Conservation (phyloP, 257 asterid genomes). For the Capsicum rhomboideum region DNA sequence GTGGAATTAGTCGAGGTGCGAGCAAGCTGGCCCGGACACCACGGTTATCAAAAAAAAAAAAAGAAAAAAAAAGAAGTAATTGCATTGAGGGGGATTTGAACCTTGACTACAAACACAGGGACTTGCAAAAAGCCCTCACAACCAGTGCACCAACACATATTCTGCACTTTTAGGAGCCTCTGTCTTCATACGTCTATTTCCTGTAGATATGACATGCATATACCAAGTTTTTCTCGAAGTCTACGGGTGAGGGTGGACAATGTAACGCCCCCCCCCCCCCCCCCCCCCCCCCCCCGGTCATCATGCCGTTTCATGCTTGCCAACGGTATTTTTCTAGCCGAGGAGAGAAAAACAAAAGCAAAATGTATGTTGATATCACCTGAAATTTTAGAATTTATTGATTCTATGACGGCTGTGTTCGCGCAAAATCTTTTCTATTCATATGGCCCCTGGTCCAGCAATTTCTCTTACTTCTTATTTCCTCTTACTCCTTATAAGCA, state of each 20-base stretch:
- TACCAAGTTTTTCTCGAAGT: not conserved
- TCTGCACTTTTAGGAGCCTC: not conserved
- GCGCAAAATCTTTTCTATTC: not conserved
- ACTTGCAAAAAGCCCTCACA: not conserved
- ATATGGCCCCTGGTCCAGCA: not conserved
- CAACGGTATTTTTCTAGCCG: not conserved
- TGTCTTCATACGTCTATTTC: not conserved
- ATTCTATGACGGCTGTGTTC: not conserved
- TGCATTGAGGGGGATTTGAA: not conserved
- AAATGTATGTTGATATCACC: not conserved
- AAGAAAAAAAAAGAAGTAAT: no score
- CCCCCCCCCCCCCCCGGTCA: no score
- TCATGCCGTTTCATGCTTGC: not conserved
- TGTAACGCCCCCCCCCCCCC: no score
- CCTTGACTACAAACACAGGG: not conserved
- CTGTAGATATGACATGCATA: not conserved
- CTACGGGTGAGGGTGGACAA: not conserved
- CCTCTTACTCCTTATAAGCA: not conserved
- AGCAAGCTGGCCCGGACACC: no score
- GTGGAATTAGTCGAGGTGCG: no score
- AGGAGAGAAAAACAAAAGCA: not conserved
- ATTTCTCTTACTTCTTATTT: not conserved
- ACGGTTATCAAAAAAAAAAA: no score
- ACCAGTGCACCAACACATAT: not conserved
- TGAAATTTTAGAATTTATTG: not conserved